phyloP scores from a whole-genome alignment of 352 stramenopile species.

The Phytophthora aleatoria region DNA sequence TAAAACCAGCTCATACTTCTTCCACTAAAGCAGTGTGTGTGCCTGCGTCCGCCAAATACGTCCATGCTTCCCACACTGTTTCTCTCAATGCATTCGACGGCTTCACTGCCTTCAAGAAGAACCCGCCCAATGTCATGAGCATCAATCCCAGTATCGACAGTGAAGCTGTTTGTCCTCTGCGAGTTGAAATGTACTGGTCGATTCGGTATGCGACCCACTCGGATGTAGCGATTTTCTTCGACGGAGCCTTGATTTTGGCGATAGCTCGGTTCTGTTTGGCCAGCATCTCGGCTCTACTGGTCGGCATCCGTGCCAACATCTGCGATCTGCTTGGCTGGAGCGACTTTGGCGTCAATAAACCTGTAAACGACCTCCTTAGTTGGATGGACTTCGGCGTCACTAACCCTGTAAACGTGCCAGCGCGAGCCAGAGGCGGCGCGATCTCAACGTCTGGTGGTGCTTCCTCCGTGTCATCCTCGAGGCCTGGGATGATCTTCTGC shows the following conservation, averaged over 20 bases:
- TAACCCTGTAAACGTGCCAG: background rate
- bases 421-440: background rate
- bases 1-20: conserved; percentile 20
- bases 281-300: conserved; percentile 30
- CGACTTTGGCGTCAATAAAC: conserved; percentile 10
- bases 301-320: conserved; percentile 25
- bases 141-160: conserved; percentile 49
- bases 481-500: conserved; percentile 35
- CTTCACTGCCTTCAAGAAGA: conserved; percentile 45
- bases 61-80: conserved; percentile 70
- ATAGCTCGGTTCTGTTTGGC: conserved; percentile 33
- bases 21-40: conserved; percentile 47
- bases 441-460: conserved; percentile 19
- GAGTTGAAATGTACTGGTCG: conserved; percentile 72
- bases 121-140: conserved; percentile 48
- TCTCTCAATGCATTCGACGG: conserved; percentile 40
- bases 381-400: conserved; percentile 16
- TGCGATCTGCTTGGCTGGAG: conserved; percentile 21
- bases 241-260: conserved; percentile 30
- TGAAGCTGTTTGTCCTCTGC: conserved; percentile 53
- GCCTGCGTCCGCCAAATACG: conserved; percentile 58
- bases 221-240: conserved; percentile 35
- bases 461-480: conserved; percentile 19
- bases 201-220: conserved; percentile 60
- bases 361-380: conserved; percentile 10